phyloP scores from a whole-genome alignment of 2,329 filamentous ascomycete genomes.

The Coniochaeta sp. region DNA sequence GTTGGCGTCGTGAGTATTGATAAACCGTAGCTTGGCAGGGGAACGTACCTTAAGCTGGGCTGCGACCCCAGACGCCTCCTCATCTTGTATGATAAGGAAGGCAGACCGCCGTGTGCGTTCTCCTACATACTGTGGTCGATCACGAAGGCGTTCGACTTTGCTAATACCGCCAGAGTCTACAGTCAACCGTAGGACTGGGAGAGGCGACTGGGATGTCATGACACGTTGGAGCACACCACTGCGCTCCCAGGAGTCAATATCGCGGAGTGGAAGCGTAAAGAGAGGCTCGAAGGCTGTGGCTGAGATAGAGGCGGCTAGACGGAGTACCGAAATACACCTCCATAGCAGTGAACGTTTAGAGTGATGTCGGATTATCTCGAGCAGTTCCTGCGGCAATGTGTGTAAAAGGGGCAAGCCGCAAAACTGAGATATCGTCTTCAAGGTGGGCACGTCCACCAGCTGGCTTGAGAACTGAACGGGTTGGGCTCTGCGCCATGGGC shows the following conservation, averaged over 20 bases:
- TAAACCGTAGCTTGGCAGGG: no score
- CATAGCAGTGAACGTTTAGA: not conserved
- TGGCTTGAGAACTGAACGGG: not conserved
- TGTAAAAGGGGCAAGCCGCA: not conserved
- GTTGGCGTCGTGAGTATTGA: not conserved
- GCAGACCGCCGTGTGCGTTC: slow-evolving; percentile 1
- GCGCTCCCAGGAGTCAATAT: not conserved
- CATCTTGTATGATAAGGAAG: not conserved
- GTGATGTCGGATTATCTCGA: not conserved
- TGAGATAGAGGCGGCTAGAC: not conserved
- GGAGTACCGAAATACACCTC: not conserved
- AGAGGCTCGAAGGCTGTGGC: not conserved
- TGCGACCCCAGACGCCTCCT: not conserved
- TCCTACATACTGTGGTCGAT: not conserved
- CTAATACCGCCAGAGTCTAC: not conserved
- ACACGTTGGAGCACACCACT: not conserved
- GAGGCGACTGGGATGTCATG: not conserved
- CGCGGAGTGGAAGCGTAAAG: not conserved
- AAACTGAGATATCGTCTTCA: not conserved
- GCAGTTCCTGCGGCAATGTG: not conserved
- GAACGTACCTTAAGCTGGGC: not conserved
- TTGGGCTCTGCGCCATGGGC: not conserved
- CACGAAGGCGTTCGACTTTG: not conserved
- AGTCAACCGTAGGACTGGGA: not conserved
- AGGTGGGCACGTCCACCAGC: not conserved